Evolutionary conservation across 129 eudicot genomes (phyloP).

Genomic region (Glebionis coronaria): DNA sequence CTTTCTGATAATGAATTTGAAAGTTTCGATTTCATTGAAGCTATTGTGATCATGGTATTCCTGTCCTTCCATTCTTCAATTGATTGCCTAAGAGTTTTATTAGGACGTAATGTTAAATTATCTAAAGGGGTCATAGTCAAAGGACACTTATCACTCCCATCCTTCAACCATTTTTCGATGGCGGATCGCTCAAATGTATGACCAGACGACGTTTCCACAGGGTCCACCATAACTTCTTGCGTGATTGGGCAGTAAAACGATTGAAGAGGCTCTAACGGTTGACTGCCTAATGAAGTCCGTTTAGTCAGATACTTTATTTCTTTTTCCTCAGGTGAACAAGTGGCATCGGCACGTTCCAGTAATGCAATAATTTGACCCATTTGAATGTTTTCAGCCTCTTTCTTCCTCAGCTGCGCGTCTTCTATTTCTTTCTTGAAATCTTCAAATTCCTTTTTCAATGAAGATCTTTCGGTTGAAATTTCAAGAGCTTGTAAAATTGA

Average conservation of each 20-base stretch:
- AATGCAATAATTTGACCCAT: conserved; percentile 65
- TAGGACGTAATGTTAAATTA: conserved; percentile 43
- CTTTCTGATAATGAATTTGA: conserved; percentile 32
- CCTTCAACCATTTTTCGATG: conserved; percentile 65
- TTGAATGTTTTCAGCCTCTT: conserved; percentile 70
- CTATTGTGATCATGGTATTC: conserved; percentile 61
- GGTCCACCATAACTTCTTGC: conserved; percentile 66
- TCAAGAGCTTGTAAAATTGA: conserved; percentile 53
- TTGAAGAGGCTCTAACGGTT: conserved; percentile 61
- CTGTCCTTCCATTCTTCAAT: conserved; percentile 78
- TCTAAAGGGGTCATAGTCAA: conserved; percentile 43
- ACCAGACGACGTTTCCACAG: conserved; percentile 68
- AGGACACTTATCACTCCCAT: conserved; percentile 51
- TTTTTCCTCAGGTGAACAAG: conserved; percentile 50
- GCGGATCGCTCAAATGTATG: conserved; percentile 70
- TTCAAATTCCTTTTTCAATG: conserved; percentile 54
- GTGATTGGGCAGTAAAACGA: conserved; percentile 71
- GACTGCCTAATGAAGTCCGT: conserved; percentile 58
- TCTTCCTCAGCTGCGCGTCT: conserved; percentile 52
- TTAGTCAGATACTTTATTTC: conserved; percentile 48
- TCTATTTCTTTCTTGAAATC: conserved; percentile 60
- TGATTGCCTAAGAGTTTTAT: conserved; percentile 66
- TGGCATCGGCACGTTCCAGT: conserved; percentile 62
- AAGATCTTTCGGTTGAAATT: conserved; percentile 50
- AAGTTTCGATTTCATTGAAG: conserved; percentile 44